Base-by-base conservation (phyloP, 371 early-diverging fungal genomes). In the Mortierella sp. region DNA sequence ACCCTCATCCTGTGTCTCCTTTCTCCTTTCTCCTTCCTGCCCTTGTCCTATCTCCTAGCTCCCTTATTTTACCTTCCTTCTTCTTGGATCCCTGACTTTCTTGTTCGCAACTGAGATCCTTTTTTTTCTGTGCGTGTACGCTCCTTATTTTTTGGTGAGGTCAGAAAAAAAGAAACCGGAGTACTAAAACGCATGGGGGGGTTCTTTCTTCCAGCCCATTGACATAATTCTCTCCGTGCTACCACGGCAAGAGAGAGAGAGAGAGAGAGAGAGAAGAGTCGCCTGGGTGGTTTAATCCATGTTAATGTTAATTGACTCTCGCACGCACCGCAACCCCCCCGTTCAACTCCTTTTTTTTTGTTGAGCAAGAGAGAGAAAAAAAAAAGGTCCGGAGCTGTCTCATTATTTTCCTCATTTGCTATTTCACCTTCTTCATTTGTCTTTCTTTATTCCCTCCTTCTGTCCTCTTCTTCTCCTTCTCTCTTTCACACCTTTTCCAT, bases 1-100 rank as follows among this genome's bases (percentile, higher is more conserved):
- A 6, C 43, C 43, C 43, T 40, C 43, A 6, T 40, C 6, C 43
- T 40, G 43, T 40, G 43, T 53, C 24, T 24, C 24, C 21, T 16
- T 6, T 53, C 16, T 53, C 24, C 13, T 37, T 37, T 37, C 19
- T 37, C 21, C 24, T 37, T 37, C 6, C 16, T 31, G 64, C 64
- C 40, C 64, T 64, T 64, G 64, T 34, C 21, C 64, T 21, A 31
- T 64, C 64, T 64, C 64, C 64, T 64, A 21, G 21, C 37, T 21
- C 37, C 64, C 10, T 59, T 19, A 4, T 59, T 28, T 59, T 28
- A 5, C 26, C 19, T 59, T 59, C 28, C 13, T 57, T 6, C 61
- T 64, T 61, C 8, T 61, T 40, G 34, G 64, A 64, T 64, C 64
- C 64, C 64, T 37, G 37, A 21, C 55, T 37, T 64, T n/a, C n/a